Evolutionary conservation across 176 grass and related monocot genomes (phyloP).

Genomic region (Aegilops tauschii): DNA sequence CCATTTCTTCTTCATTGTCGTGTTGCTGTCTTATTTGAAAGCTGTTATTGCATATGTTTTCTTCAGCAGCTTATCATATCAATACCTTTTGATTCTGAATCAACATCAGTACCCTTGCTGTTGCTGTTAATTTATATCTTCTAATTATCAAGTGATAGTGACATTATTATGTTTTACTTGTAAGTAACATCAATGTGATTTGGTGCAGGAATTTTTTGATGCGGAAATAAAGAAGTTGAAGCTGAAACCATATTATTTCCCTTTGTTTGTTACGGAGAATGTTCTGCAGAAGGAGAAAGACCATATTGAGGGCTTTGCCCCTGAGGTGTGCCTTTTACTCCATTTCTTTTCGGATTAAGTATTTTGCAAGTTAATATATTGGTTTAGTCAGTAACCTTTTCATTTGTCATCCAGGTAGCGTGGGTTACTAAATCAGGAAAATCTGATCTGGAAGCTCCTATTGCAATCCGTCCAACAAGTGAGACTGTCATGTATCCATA

Average conservation of each 20-base stretch:
- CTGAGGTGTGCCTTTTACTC: slow-evolving; percentile 55
- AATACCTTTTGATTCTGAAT: too few relatives aligned
- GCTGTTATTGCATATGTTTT: too few relatives aligned
- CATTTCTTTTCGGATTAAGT: background rate
- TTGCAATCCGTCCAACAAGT: slow-evolving; percentile 81
- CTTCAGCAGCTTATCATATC: too few relatives aligned
- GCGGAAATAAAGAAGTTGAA: slow-evolving; percentile 91
- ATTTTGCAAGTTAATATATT: background rate
- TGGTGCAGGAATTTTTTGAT: slow-evolving; percentile 88
- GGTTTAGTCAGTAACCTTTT: background rate
- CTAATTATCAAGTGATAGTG: background rate
- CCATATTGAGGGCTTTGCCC: slow-evolving; percentile 98
- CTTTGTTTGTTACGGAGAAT: slow-evolving; percentile 96
- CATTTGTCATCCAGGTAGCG: slow-evolving; percentile 41
- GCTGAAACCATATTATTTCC: slow-evolving; percentile 86
- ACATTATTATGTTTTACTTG: background rate
- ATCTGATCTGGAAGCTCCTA: slow-evolving; percentile 77
- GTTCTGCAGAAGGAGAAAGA: slow-evolving; percentile 96
- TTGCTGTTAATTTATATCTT: background rate
- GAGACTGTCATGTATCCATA: slow-evolving; percentile 95
- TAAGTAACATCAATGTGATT: slow-evolving; percentile 9
- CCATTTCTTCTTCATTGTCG: background rate
- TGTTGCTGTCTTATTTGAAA: background rate
- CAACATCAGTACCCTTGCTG: too few relatives aligned
- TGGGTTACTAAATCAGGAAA: slow-evolving; percentile 84